Evolutionary conservation across 2,329 filamentous ascomycete species (phyloP).

Genomic region (Pseudofabraea citricarpa): DNA sequence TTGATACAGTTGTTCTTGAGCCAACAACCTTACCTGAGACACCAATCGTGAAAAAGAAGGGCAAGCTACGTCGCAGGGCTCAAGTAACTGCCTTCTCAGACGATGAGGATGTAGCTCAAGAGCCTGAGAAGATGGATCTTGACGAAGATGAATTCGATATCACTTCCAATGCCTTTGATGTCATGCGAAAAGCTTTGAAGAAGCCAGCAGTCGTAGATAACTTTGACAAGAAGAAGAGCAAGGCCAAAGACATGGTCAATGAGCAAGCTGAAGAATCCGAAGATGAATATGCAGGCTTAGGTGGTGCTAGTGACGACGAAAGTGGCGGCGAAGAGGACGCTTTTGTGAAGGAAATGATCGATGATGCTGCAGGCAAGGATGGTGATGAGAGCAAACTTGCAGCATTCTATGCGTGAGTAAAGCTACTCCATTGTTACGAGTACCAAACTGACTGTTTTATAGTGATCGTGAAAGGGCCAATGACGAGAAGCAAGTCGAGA

Average conservation of each 20-base stretch:
- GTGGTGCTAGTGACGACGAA: constrained; percentile 84
- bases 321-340: constrained; percentile 70
- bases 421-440: neutral
- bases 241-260: constrained; percentile 80
- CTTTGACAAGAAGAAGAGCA: constrained; percentile 82
- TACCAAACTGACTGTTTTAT: constrained; percentile 13
- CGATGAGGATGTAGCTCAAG: constrained; percentile 20
- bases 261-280: constrained; percentile 97
- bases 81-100: constrained; percentile 37
- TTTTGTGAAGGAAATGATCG: constrained; percentile 81
- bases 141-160: constrained; percentile 32
- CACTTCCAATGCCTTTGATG: constrained; percentile 31
- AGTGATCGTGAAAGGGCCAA: constrained; percentile 74
- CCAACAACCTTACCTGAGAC: constrained; percentile 43
- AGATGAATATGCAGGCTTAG: constrained; percentile 93
- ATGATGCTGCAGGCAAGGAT: constrained; percentile 73
- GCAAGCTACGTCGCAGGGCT: constrained; percentile 46
- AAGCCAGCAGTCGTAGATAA: constrained; percentile 45
- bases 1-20: constrained; percentile 60
- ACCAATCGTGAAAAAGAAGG: constrained; percentile 58
- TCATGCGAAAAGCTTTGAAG: constrained; percentile 64
- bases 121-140: constrained; percentile 11
- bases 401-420: constrained; percentile 82
- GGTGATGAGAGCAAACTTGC: constrained; percentile 77
- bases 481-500: constrained; percentile 84